Percentiles rank a stretch among this genome's conserved stretches.
These are phyloP conservation scores for Colletotrichum sp. DNA, from an alignment of 2,329 filamentous ascomycete genomes.

Conservation along the genomic window DNA sequence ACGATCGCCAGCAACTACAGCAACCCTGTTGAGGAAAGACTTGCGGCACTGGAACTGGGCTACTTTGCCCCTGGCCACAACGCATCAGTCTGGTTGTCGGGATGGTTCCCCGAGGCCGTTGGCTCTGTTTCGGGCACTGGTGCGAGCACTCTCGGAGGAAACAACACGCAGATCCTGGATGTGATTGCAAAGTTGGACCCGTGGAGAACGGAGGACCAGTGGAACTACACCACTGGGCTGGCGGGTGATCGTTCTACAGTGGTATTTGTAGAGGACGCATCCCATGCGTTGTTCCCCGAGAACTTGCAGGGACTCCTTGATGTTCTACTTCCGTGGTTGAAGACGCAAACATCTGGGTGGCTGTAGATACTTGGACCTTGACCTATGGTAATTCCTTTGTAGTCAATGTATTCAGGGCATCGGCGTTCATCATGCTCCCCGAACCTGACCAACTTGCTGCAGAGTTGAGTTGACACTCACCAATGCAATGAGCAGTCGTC, in stretches of 20 bases:
- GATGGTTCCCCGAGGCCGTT: not conserved
- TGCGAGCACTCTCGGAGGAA: not conserved
- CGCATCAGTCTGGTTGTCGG: not conserved
- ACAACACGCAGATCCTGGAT: not conserved
- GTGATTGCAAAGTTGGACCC: not conserved
- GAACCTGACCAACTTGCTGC: not conserved
- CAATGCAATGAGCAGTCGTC: not conserved
- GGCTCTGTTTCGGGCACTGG: not conserved
- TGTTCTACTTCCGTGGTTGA: not conserved
- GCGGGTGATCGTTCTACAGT: not conserved
- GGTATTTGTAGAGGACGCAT: not conserved
- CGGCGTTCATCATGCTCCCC: not conserved
- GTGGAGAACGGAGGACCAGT: not conserved
- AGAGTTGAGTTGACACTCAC: not conserved
- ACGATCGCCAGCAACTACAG: not conserved
- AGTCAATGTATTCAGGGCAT: not conserved
- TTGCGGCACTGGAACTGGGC: not conserved
- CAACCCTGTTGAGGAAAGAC: not conserved
- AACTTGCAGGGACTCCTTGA: not conserved
- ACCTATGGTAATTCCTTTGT: fast-evolving
- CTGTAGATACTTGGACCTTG: not conserved
- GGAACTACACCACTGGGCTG: not conserved
- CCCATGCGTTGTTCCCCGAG: not conserved
- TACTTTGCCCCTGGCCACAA: not conserved
- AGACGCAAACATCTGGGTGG: not conserved